phyloP scores from a whole-genome alignment of 768 basidiomycete genomes.

The Paxillus involutus region DNA sequence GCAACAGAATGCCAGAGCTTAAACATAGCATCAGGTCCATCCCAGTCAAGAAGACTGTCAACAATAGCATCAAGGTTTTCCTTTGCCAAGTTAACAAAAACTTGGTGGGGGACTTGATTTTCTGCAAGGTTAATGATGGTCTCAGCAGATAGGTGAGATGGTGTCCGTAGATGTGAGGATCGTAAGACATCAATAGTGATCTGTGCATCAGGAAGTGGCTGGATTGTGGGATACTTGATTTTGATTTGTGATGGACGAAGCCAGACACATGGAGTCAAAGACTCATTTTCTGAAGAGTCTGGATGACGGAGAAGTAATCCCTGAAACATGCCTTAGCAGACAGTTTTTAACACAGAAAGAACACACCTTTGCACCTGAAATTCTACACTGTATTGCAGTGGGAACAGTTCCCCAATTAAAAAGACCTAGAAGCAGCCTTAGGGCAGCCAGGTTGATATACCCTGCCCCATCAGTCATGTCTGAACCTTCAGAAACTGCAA shows the following conservation, averaged over 20 bases:
- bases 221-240: slow-evolving; percentile 37
- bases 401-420: slow-evolving; percentile 40
- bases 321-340: neutral
- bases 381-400: slow-evolving; percentile 50
- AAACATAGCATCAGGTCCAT: slow-evolving; percentile 39
- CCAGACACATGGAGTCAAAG: slow-evolving; percentile 26
- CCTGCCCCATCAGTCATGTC: slow-evolving; percentile 63
- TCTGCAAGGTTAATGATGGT: slow-evolving; percentile 64
- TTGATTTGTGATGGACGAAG: slow-evolving; percentile 46
- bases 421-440: slow-evolving; percentile 32
- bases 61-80: slow-evolving; percentile 35
- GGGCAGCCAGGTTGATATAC: slow-evolving; percentile 39
- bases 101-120: slow-evolving; percentile 50
- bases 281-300: slow-evolving; percentile 18
- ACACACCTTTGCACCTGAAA: slow-evolving; percentile 45
- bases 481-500: slow-evolving; percentile 20
- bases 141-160: slow-evolving; percentile 51
- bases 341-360: neutral
- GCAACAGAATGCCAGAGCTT: slow-evolving; percentile 42
- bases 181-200: slow-evolving; percentile 56
- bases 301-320: slow-evolving; percentile 31
- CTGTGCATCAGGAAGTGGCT: slow-evolving; percentile 39
- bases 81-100: slow-evolving; percentile 42
- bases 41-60: slow-evolving; percentile 44
- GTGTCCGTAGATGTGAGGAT: slow-evolving; percentile 45